Evolutionary conservation across 73 alveolate genomes (phyloP).

Genomic region (Loxodes magnus): DNA sequence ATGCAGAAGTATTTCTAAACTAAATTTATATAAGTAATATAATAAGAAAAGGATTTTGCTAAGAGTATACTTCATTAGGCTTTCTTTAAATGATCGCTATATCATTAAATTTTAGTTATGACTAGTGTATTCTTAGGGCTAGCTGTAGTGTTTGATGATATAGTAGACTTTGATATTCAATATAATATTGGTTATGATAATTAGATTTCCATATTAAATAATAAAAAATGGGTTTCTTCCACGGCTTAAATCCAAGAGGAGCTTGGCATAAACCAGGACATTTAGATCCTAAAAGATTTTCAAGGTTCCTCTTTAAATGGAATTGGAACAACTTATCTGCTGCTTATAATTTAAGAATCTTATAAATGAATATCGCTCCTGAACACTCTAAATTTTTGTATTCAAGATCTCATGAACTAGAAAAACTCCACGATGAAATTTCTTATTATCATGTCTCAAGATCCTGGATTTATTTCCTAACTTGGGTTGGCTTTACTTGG

Average conservation of each 20-base stretch:
- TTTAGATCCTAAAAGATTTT: background rate
- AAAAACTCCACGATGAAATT: constrained; percentile 6
- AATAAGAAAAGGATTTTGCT: too few relatives aligned
- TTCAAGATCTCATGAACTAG: constrained; percentile 4
- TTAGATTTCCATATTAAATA: too few relatives aligned
- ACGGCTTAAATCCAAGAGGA: constrained; percentile 4
- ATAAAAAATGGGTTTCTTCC: too few relatives aligned
- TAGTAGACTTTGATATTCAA: too few relatives aligned
- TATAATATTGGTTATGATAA: too few relatives aligned
- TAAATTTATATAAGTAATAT: too few relatives aligned
- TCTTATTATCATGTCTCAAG: constrained; percentile 3
- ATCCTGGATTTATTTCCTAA: background rate
- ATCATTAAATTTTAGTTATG: too few relatives aligned
- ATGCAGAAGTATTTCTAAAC: too few relatives aligned
- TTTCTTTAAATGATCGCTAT: too few relatives aligned
- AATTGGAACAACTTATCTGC: constrained; percentile 3
- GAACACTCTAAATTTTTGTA: background rate
- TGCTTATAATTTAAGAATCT: background rate
- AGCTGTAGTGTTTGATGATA: too few relatives aligned
- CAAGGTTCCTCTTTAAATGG: background rate
- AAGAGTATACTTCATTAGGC: too few relatives aligned
- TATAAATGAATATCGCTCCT: constrained; percentile 10
- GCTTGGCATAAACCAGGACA: constrained; percentile 7
- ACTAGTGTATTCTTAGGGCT: too few relatives aligned
- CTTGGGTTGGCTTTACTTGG: background rate